phyloP scores from a whole-genome alignment of 2,329 filamentous ascomycete species.

The Xylariaceae sp. region DNA sequence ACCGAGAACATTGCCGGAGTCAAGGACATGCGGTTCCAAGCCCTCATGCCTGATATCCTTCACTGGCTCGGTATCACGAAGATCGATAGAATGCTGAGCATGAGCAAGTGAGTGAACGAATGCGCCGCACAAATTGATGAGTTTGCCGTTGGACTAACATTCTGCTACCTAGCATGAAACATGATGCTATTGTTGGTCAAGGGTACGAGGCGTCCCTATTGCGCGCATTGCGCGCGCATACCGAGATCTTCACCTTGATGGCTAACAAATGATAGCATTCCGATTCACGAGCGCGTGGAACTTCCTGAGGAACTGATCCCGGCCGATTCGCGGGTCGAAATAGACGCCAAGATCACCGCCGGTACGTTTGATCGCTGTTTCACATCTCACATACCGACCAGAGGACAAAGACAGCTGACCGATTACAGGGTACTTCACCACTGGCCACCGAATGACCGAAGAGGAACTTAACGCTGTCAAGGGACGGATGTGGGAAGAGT shows the following conservation, averaged over 20 bases:
- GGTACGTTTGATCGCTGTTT: constrained; percentile 48
- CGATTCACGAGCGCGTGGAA: constrained; percentile 83
- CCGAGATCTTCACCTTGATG: background rate
- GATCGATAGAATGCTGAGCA: constrained; percentile 96
- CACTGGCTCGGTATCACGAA: constrained; percentile 98
- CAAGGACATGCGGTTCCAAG: constrained; percentile 96
- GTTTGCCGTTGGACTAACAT: constrained; percentile 26
- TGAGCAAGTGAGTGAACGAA: constrained; percentile 71
- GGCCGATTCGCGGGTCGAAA: constrained; percentile 92
- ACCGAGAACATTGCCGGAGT: constrained; percentile 99
- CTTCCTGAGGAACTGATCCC: constrained; percentile 93
- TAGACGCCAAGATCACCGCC: constrained; percentile 96
- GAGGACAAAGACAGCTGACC: constrained; percentile 26
- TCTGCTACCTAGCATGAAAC: constrained; percentile 63
- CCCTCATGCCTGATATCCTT: constrained; percentile 93
- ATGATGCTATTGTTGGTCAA: constrained; percentile 81
- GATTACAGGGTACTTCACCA: constrained; percentile 66
- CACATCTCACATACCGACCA: constrained; percentile 1
- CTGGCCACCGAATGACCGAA: constrained; percentile 80
- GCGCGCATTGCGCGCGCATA: constrained; percentile 8
- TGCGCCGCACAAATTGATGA: constrained; percentile 13
- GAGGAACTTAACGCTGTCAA: constrained; percentile 82
- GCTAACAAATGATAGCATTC: constrained; percentile 52
- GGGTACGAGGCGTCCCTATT: constrained; percentile 46
- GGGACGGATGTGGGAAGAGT: constrained; percentile 88